Evolutionary conservation across 352 stramenopile species (phyloP).

Genomic region (Pythium folliculosum): DNA sequence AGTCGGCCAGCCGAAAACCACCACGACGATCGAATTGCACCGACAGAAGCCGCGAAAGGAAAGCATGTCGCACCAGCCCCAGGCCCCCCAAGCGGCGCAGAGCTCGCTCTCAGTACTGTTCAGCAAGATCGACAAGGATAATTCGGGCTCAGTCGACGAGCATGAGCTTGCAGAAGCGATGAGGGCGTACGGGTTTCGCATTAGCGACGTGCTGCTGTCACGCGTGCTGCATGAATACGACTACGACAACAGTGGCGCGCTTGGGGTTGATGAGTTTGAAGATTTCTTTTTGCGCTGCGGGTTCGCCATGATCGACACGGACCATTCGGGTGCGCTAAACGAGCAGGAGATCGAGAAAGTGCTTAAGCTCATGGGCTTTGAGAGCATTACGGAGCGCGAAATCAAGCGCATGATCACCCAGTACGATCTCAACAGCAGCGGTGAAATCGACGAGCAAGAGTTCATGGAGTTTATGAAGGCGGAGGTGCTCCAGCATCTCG

Average conservation of each 20-base stretch:
- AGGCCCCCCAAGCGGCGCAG: not conserved
- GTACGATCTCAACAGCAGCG: slow-evolving; percentile 73
- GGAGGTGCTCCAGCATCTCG: slow-evolving; percentile 34
- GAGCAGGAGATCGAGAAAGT: slow-evolving; percentile 49
- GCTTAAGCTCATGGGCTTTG: slow-evolving; percentile 53
- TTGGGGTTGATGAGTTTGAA: slow-evolving; percentile 52
- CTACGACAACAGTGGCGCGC: slow-evolving; percentile 46
- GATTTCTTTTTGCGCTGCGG: slow-evolving; percentile 61
- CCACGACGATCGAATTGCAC: slow-evolving; percentile 35
- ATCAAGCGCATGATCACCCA: slow-evolving; percentile 51
- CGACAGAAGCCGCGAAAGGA: slow-evolving; percentile 10
- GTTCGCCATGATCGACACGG: slow-evolving; percentile 59
- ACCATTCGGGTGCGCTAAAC: slow-evolving; percentile 58
- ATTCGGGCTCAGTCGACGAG: slow-evolving; percentile 47
- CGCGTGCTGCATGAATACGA: slow-evolving; percentile 52
- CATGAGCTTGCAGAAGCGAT: slow-evolving; percentile 40
- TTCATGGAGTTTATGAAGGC: slow-evolving; percentile 79
- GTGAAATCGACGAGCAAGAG: slow-evolving; percentile 70
- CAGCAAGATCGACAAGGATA: slow-evolving; percentile 48
- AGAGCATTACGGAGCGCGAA: slow-evolving; percentile 37
- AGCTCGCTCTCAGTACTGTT: slow-evolving; percentile 43
- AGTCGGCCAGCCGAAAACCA: slow-evolving; percentile 18
- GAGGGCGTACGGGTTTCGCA: slow-evolving; percentile 35
- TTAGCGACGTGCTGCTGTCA: slow-evolving; percentile 37
- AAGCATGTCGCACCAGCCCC: not conserved